phyloP scores from a whole-genome alignment of 371 early-diverging fungal species.

The Edhazardia aedis region DNA sequence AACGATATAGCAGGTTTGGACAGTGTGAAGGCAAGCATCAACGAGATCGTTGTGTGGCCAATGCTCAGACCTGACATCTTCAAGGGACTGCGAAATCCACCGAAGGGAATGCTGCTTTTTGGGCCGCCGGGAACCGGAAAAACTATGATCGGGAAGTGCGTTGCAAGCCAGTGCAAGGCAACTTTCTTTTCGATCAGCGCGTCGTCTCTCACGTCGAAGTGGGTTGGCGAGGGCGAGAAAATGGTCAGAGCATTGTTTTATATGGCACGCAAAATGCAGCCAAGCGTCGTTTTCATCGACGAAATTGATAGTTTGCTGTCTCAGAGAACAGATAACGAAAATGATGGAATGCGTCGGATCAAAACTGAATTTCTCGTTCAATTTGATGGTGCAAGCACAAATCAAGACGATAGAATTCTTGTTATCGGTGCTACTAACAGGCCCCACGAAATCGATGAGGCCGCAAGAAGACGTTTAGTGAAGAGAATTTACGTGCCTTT shows the following conservation, averaged over 20 bases:
- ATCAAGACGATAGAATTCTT: conserved; percentile 55
- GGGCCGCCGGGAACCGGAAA: conserved; percentile 59
- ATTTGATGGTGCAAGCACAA: conserved; percentile 58
- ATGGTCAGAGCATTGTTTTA: conserved; percentile 74
- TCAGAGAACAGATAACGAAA: conserved; percentile 63
- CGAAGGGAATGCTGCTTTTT: conserved; percentile 53
- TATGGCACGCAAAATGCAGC: conserved; percentile 60
- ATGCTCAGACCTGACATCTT: conserved; percentile 65
- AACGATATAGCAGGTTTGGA: conserved; percentile 50
- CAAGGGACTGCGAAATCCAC: conserved; percentile 57
- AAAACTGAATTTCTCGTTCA: conserved; percentile 63
- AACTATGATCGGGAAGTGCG: conserved; percentile 69
- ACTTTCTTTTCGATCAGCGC: conserved; percentile 69
- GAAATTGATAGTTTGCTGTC: conserved; percentile 71
- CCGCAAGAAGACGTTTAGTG: conserved; percentile 56
- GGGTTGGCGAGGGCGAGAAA: conserved; percentile 83
- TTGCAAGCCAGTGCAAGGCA: conserved; percentile 66
- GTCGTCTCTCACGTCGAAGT: conserved; percentile 68
- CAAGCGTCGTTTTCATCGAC: conserved; percentile 65
- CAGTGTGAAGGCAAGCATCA: conserved; percentile 59
- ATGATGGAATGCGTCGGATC: conserved; percentile 62
- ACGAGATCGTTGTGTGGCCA: conserved; percentile 59
- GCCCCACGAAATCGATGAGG: conserved; percentile 68
- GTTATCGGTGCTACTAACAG: conserved; percentile 59
- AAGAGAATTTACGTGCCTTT: conserved; percentile 60